phyloP scores from a whole-genome alignment of 257 asterid genomes.

The Ballota nigra region DNA sequence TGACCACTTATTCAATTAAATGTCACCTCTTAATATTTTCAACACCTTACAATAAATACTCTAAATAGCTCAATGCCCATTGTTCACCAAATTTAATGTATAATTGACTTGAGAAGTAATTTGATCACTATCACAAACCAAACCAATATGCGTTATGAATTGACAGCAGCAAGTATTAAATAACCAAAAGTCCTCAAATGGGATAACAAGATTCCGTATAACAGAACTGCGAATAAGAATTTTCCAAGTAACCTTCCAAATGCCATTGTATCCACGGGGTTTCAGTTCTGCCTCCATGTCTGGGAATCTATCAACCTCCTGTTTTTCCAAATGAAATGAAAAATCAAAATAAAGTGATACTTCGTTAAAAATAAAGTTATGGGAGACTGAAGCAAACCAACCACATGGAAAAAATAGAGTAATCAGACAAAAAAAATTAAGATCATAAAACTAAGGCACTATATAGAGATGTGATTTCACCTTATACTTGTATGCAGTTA shows the following conservation, averaged over 20 bases:
- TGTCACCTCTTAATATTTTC: not conserved
- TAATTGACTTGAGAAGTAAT: not conserved
- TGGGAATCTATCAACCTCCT: slow-evolving; percentile 96
- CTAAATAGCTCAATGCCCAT: not conserved
- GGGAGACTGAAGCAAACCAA: not conserved
- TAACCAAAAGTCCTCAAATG: slow-evolving; percentile 3
- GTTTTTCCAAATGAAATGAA: slow-evolving; percentile 30
- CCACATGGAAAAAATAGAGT: not conserved
- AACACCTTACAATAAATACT: slow-evolving; percentile 1
- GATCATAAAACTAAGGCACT: not conserved
- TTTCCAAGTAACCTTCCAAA: slow-evolving; percentile 76
- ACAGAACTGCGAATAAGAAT: slow-evolving; percentile 20
- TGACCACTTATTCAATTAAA: not conserved
- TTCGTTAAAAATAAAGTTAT: not conserved
- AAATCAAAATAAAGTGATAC: slow-evolving; percentile 15
- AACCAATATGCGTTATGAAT: not conserved
- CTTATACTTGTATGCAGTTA: not conserved
- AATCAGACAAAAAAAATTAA: not conserved
- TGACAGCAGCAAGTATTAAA: not conserved
- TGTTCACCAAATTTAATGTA: not conserved
- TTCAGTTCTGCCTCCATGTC: slow-evolving; percentile 73
- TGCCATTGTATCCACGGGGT: slow-evolving; percentile 79
- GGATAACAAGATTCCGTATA: slow-evolving; percentile 2
- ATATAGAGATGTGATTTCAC: not conserved
- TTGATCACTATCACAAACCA: slow-evolving; percentile 2